These are phyloP conservation scores for Nicotiana tomentosiformis DNA, from an alignment of 257 asterid species.

Conservation along the genomic window DNA sequence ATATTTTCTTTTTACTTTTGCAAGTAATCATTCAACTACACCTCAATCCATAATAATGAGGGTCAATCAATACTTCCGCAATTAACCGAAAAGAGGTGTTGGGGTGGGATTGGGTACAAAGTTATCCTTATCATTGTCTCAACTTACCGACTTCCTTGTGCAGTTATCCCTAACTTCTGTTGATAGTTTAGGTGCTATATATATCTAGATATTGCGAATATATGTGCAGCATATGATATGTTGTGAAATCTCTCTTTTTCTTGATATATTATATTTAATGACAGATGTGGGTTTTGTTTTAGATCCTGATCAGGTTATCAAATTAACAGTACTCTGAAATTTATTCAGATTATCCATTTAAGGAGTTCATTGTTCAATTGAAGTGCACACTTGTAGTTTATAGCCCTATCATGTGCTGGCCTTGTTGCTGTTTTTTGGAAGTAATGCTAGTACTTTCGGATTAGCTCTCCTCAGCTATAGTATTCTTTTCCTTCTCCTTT, in stretches of 20 bases:
- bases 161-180: background rate
- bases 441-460: background rate
- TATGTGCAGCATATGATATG: background rate
- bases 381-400: background rate
- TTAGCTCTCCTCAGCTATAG: background rate
- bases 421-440: background rate
- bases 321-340: background rate
- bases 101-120: background rate
- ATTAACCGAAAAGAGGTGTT: background rate
- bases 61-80: background rate
- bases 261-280: background rate
- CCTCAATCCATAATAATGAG: background rate
- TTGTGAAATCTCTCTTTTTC: background rate
- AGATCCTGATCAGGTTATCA: background rate
- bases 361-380: background rate
- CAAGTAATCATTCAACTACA: background rate
- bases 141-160: background rate
- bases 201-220: background rate
- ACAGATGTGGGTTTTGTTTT: background rate
- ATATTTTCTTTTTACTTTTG: background rate
- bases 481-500: background rate
- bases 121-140: background rate
- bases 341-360: background rate
- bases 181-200: background rate
- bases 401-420: background rate